Base-by-base conservation (phyloP, 768 basidiomycete genomes). In the Russula dissimulans region DNA sequence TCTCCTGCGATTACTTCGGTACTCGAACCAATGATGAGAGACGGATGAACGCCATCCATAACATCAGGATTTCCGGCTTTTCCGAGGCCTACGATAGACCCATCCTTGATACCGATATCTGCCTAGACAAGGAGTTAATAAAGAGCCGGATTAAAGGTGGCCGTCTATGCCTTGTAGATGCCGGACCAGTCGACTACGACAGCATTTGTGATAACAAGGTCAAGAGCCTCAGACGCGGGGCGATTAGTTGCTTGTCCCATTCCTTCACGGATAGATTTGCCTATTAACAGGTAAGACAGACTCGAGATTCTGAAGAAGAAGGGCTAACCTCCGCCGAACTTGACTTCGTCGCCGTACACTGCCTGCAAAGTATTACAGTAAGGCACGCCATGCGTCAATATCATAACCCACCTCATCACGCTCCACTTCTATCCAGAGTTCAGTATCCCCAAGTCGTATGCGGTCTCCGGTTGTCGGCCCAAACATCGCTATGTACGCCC, bases 1-100 rank as follows among this genome's bases (percentile, higher is more conserved):
- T 98, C 97, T 47, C 95, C 95, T 0, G 97, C 95, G 63, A 99
- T 88, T 59, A 90, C 92, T 71, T 98, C 97, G 1, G 95, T 98
- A 6, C 87, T 87, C 12, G 90, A 91, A 42, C 95, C 95, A 53
- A 98, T 81, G 63, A 91, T 69, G 68, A 98, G 84, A 5, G 76
- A 71, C 0, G 80, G 79, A 60, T 87, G 77, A 32, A 97, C 87
- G 42, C 79, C 78, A 10, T 83, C 82, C 92, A 97, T 97, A 56
- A 89, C 78, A 68, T 97, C 93, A 3, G 93, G 94, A 71, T 98
- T 99, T 1, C 97, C 97, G 9, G 93, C 91, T 72, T 99, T 98
- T n/a, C 95, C 97, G 54, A 98, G 87, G 0, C 89, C 93, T 12
- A 77, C 78, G 62, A 98, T 97, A 41, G 75, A 66, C 0, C 95